These are phyloP conservation scores for Ligustrum vulgare DNA, from an alignment of 257 asterid genomes.

Conservation along the genomic window DNA sequence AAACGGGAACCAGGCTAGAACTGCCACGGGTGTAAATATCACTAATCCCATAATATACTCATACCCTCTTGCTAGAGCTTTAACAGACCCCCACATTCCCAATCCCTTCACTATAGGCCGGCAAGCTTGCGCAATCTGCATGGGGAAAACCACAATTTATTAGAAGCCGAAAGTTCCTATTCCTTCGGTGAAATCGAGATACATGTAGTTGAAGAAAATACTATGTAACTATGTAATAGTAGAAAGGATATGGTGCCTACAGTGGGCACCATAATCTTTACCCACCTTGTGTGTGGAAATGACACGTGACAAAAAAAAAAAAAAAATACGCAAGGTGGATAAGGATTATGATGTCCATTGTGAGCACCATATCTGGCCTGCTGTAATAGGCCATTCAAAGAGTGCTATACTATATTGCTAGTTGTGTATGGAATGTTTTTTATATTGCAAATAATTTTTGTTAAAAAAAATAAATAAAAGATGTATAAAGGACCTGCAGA, in stretches of 20 bases:
- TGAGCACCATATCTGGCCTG: too few relatives aligned
- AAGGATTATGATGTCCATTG: too few relatives aligned
- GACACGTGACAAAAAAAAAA: too few relatives aligned
- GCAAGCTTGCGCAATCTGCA: slow-evolving; percentile 85
- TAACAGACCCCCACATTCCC: slow-evolving; percentile 90
- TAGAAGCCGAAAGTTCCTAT: background rate
- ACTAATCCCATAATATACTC: slow-evolving; percentile 76
- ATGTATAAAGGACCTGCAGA: background rate
- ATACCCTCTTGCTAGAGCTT: slow-evolving; percentile 84
- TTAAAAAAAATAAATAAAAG: background rate
- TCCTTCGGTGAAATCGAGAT: background rate
- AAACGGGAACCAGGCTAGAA: slow-evolving; percentile 94
- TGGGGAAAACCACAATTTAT: background rate
- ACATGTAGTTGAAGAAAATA: background rate
- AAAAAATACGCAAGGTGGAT: too few relatives aligned
- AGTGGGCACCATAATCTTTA: too few relatives aligned
- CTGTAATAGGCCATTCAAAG: background rate
- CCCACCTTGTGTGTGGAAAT: too few relatives aligned
- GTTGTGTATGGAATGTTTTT: too few relatives aligned
- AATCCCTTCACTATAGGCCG: slow-evolving; percentile 59
- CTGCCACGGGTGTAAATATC: slow-evolving; percentile 67
- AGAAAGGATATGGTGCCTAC: too few relatives aligned
- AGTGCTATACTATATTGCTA: too few relatives aligned
- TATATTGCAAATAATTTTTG: background rate
- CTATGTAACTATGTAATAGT: too few relatives aligned